Evolutionary conservation across 2,329 filamentous ascomycete species (phyloP).

Genomic region (Aureobasidium sp.): DNA sequence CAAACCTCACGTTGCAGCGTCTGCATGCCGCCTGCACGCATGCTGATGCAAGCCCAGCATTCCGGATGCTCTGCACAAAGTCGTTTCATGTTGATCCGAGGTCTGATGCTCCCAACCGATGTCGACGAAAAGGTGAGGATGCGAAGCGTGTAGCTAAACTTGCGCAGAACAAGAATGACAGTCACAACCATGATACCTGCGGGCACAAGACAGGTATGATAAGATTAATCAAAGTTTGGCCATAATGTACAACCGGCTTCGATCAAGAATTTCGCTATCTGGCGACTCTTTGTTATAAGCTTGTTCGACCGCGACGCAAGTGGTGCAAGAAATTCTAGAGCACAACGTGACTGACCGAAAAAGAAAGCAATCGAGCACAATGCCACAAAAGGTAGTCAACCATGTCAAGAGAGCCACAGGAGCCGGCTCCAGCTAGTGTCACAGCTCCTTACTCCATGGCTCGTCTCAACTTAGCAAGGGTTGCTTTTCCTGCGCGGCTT

Average conservation of each 20-base stretch:
- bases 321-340: background rate
- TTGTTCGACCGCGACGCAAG: background rate
- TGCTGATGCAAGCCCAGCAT: background rate
- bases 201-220: no score
- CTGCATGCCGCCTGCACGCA: constrained; percentile 6
- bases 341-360: background rate
- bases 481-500: constrained; percentile 60
- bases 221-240: background rate
- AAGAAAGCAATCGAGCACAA: background rate
- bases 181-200: background rate
- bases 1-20: background rate
- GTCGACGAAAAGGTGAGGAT: background rate
- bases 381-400: background rate
- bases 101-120: background rate
- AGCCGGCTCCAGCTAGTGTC: background rate
- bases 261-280: background rate
- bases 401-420: background rate
- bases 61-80: background rate
- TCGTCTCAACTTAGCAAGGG: constrained; percentile 18
- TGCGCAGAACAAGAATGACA: background rate
- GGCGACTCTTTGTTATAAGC: background rate
- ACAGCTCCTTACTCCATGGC: background rate
- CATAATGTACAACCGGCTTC: background rate
- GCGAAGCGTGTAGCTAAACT: background rate
- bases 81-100: background rate